Conservation (phyloP, 1,284 basidiomycete genomes). For the Trichosporon sp. region DNA sequence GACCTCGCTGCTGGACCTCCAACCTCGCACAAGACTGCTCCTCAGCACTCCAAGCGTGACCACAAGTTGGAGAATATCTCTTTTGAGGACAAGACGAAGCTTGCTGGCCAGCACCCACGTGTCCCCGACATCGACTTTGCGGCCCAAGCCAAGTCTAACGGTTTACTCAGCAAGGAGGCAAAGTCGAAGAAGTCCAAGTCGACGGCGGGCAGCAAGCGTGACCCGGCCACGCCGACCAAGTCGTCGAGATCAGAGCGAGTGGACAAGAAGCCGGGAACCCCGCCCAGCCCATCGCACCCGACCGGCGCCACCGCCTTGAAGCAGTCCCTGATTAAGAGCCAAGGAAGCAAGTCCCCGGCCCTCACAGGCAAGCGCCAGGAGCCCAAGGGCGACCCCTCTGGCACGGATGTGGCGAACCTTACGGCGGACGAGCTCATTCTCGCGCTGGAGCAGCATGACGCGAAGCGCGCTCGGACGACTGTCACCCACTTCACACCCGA, state of each 20-base stretch:
- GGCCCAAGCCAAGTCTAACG: constrained; percentile 38
- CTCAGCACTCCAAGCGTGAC: constrained; percentile 44
- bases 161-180: constrained; percentile 33
- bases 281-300: constrained; percentile 2
- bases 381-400: constrained; percentile 26
- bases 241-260: background rate
- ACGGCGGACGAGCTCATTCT: constrained; percentile 50
- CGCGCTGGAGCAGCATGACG: constrained; percentile 51
- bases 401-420: constrained; percentile 44
- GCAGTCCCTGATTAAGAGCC: background rate
- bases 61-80: constrained; percentile 49
- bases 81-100: constrained; percentile 44
- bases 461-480: constrained; percentile 42
- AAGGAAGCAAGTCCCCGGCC: constrained; percentile 32
- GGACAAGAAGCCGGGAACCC: background rate
- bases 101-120: constrained; percentile 43
- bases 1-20: constrained; percentile 53
- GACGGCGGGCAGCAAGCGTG: constrained; percentile 1
- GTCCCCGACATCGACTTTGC: constrained; percentile 45
- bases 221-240: constrained; percentile 18
- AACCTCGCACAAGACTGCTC: constrained; percentile 38
- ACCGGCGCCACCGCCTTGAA: background rate
- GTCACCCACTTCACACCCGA: constrained; percentile 47
- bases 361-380: constrained; percentile 40
- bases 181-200: constrained; percentile 29